Evolutionary conservation across 306 rosid species (phyloP).

Genomic region (Adenanthera pavonina): DNA sequence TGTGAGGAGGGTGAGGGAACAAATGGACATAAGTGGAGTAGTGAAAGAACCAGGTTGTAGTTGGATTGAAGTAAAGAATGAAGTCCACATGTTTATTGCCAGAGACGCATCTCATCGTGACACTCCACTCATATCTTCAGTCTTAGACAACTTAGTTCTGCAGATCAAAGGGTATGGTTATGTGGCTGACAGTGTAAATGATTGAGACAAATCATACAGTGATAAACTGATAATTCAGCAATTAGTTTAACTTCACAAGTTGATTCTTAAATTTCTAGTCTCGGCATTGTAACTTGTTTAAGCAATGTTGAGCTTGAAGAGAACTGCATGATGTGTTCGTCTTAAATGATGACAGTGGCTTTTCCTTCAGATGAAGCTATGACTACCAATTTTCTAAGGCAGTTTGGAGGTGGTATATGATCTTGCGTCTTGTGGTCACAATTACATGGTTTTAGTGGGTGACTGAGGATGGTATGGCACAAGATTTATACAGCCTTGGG

Average conservation of each 20-base stretch:
- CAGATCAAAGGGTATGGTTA: slow-evolving; percentile 62
- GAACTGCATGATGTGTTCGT: not conserved
- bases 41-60: slow-evolving; percentile 77
- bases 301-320: slow-evolving; percentile 3
- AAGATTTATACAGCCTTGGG: not conserved
- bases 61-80: slow-evolving; percentile 61
- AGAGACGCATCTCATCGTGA: slow-evolving; percentile 56
- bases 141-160: slow-evolving; percentile 55
- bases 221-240: not conserved
- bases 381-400: not conserved
- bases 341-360: not conserved
- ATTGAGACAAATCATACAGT: slow-evolving; percentile 39
- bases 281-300: not conserved
- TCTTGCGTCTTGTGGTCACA: not conserved
- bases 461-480: no score
- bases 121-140: slow-evolving; percentile 45
- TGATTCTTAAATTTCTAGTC: not conserved
- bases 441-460: not conserved
- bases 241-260: slow-evolving; percentile 22
- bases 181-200: slow-evolving; percentile 46
- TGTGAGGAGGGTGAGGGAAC: slow-evolving; percentile 67
- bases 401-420: not conserved
- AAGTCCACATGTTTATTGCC: slow-evolving; percentile 51
- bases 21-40: slow-evolving; percentile 70
- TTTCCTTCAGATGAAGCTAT: not conserved